Evolutionary conservation across 805 yeast genomes (phyloP).

Genomic region (Wickerhamiella dianesei): DNA sequence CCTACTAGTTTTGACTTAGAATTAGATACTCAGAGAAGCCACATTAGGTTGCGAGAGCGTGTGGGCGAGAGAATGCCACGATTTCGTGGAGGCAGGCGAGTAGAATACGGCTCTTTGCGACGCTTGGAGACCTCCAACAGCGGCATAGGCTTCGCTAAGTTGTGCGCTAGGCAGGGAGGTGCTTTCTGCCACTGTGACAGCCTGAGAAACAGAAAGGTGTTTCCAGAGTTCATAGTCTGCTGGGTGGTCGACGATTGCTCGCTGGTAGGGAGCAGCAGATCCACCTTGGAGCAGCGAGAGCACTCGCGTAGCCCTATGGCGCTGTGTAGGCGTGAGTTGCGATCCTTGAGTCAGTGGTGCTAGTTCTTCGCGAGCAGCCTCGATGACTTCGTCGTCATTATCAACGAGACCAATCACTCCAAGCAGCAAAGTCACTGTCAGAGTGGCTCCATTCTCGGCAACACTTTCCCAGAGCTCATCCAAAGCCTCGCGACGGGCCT

Average conservation of each 20-base stretch:
- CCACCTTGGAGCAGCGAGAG: constrained; percentile 12
- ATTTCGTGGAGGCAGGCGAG: constrained; percentile 37
- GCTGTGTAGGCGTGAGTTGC: constrained; percentile 16
- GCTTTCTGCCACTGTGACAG: constrained; percentile 44
- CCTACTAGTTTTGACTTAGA: too few species aligned
- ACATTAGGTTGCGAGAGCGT: neutral
- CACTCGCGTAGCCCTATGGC: constrained; percentile 34
- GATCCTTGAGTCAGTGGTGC: constrained; percentile 28
- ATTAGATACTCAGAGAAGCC: neutral
- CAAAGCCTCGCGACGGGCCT: constrained; percentile 66
- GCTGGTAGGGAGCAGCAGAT: constrained; percentile 40
- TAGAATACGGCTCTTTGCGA: constrained; percentile 58
- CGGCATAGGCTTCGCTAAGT: constrained; percentile 39
- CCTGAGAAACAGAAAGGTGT: constrained; percentile 40
- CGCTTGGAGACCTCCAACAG: constrained; percentile 35
- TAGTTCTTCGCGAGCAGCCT: constrained; percentile 56
- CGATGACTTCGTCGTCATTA: constrained; percentile 40
- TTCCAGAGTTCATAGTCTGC: constrained; percentile 57
- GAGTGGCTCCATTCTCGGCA: constrained; percentile 49
- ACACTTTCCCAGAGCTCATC: constrained; percentile 66
- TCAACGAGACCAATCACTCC: constrained; percentile 68
- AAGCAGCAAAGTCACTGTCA: constrained; percentile 53
- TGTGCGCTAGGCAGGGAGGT: constrained; percentile 35
- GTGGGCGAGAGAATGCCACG: constrained; percentile 19
- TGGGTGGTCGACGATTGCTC: constrained; percentile 64